A percentile compares a stretch with the other conserved stretches of the same genome.
These are phyloP conservation scores for Epichloe bromicola DNA, from an alignment of 2,329 filamentous ascomycete species.

Conservation along the genomic window DNA sequence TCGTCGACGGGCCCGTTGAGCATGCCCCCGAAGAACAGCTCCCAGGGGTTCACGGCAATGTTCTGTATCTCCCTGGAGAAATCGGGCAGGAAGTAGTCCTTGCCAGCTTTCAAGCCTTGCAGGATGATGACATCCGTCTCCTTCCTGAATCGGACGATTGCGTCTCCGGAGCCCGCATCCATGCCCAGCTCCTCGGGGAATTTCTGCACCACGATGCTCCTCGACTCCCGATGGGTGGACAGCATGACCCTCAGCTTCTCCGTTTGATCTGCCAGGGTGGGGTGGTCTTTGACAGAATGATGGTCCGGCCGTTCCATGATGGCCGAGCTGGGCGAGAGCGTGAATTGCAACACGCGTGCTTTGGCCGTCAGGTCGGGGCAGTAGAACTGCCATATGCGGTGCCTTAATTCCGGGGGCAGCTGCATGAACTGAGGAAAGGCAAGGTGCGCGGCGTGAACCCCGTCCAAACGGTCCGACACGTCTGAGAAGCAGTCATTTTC, in stretches of 20 bases:
- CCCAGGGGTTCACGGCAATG: conserved; percentile 12
- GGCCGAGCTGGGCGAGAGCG: not conserved
- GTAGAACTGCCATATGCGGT: conserved; percentile 20
- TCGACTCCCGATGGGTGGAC: conserved; percentile 23
- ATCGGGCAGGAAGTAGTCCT: conserved; percentile 9
- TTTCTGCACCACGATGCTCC: conserved; percentile 16
- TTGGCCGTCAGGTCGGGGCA: conserved; percentile 15
- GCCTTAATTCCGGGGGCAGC: conserved; percentile 22
- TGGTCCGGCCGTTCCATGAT: conserved; percentile 5
- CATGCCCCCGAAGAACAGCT: not conserved
- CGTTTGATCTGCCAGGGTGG: conserved; percentile 17
- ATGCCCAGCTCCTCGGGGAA: conserved; percentile 22
- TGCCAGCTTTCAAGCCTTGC: conserved; percentile 3
- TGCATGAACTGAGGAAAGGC: conserved; percentile 13
- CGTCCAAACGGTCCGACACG: not conserved
- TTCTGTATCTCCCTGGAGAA: conserved; percentile 19
- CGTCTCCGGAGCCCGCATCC: conserved; percentile 11
- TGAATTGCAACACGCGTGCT: conserved; percentile 12
- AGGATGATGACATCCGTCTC: conserved; percentile 19
- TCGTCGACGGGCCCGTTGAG: conserved; percentile 1
- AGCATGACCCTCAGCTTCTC: conserved; percentile 17
- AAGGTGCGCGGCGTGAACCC: not conserved
- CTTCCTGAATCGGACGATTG: conserved; percentile 17
- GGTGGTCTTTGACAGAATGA: conserved; percentile 11
- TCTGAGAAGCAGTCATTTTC: not conserved